Percentiles rank a stretch among this genome's conserved stretches.
Evolutionary conservation across 306 rosid species (phyloP).

Genomic region (Castanea sativa): DNA sequence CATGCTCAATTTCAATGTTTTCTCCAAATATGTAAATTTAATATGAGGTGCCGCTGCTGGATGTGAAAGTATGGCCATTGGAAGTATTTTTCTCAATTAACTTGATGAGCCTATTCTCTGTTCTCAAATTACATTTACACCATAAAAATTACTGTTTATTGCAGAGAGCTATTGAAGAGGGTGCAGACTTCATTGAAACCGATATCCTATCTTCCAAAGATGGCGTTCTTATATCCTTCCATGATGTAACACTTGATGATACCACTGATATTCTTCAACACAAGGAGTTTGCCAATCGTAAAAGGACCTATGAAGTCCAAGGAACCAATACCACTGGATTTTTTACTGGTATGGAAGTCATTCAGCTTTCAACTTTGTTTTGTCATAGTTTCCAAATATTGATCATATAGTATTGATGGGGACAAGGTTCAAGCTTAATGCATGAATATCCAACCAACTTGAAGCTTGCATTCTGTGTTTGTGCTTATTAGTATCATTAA

Average conservation of each 20-base stretch:
- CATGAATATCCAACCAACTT: slow-evolving; percentile 9
- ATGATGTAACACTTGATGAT: slow-evolving; percentile 69
- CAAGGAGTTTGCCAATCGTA: slow-evolving; percentile 67
- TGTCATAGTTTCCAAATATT: background rate
- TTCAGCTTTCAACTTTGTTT: background rate
- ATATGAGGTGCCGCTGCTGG: background rate
- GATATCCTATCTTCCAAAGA: slow-evolving; percentile 87
- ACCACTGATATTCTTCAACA: slow-evolving; percentile 65
- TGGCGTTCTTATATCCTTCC: slow-evolving; percentile 84
- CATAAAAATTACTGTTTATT: slow-evolving; percentile 22
- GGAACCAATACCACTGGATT: slow-evolving; percentile 67
- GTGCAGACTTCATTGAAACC: slow-evolving; percentile 93
- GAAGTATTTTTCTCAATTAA: background rate
- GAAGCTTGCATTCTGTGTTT: background rate
- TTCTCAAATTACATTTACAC: slow-evolving; percentile 7
- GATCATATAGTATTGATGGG: background rate
- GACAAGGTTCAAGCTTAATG: background rate
- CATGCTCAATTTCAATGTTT: background rate
- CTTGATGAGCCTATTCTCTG: background rate
- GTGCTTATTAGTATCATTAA: background rate
- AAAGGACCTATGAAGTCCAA: slow-evolving; percentile 79
- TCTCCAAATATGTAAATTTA: background rate
- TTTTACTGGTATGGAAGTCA: slow-evolving; percentile 54
- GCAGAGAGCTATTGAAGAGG: slow-evolving; percentile 97
- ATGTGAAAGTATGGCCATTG: background rate